Evolutionary conservation across 129 eudicot genomes (phyloP), one percentile per base, ranked within the genome.

Genomic region (Tagetes patula): DNA sequence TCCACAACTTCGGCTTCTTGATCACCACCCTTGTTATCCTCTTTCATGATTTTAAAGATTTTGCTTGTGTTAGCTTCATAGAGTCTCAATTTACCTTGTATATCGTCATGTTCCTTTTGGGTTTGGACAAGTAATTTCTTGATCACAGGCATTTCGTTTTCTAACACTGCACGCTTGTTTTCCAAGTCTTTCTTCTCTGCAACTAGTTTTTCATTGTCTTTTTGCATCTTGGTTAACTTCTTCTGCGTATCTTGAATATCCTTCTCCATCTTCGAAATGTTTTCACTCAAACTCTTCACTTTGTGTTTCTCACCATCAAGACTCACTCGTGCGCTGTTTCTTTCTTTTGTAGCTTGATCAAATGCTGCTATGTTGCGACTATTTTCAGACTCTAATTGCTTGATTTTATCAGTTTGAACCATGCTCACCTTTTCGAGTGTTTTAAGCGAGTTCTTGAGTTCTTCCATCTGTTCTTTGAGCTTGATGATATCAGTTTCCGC

Each of bases 111-210:
- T 58, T 82, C 90, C 6, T 82, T 82, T 63, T 56, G 84, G 8
- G 84, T 64, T 53, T 79, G 78, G 0, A 37, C 67, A 33, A 86
- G 79, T 5, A 81, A 47, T 8, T 71, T 84, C 69, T 89, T 87
- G 38, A 77, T 34, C 27, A 42, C 50, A 48, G 70, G 66, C 52
- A 85, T 81, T 6, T 84, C 86, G 6, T 79, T 66, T 79, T 71
- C 76, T 74, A 87, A 38, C 64, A 38, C 47, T 7, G 70, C 65
- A 27, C 67, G 79, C 0, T 32, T 72, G 4, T 31, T 83, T 70
- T 88, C 89, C 67, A 90, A 49, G 63, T 81, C 80, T 53, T 67
- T 79, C 85, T 90, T 90, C 59, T 90, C 91, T 30, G 67, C 83
- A 12, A 47, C 58, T 2, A 84, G 41, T 2, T 66, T 81, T 33